Evolutionary conservation across 352 stramenopile genomes (phyloP), one percentile per base, ranked within the genome.

Genomic region (Phytopythium kandeliae): DNA sequence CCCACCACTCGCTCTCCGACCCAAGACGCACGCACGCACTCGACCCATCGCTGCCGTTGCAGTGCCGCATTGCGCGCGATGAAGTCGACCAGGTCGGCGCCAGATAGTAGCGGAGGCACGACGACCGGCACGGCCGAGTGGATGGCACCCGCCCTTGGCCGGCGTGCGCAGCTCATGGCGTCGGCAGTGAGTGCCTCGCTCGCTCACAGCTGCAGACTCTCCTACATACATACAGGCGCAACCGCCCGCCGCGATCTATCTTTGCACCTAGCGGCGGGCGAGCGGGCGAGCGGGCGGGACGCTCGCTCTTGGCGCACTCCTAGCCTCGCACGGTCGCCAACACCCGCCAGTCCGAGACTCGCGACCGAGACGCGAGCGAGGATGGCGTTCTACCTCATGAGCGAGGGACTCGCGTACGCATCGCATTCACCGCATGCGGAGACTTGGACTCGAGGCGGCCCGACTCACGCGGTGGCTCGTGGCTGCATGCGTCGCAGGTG

Each of bases 351-450:
- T n/a, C n/a, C n/a, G n/a, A 36, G 1, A 16, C 3, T 41, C 34
- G 15, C 22, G 31, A 35, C 4, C 34, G 8, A 17, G 31, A 60
- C 24, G 4, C 17, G 21, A 12, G 24, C 44, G 48, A 30, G 12
- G 46, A 88, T 89, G 78, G 73, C 66, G 49, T 82, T 89, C 57
- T 89, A 86, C 55, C 63, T 89, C 21, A 54, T 89, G 25, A 89
- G 74, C 54, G 71, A 86, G 66, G 66, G 74, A 11, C 68, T 89
- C 55, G 78, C 71, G 78, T 89, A 60, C 51, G 71, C 62, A 8
- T 24, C n/a, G n/a, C n/a, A n/a, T n/a, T n/a, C n/a, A n/a, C n/a
- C n/a, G n/a, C n/a, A n/a, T n/a, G n/a, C n/a, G n/a, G n/a, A n/a
- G n/a, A n/a, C n/a, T n/a, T n/a, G n/a, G n/a, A n/a, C n/a, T n/a